Base-by-base conservation (phyloP, 1,284 basidiomycete species). In the Pseudozyma thailandica region DNA sequence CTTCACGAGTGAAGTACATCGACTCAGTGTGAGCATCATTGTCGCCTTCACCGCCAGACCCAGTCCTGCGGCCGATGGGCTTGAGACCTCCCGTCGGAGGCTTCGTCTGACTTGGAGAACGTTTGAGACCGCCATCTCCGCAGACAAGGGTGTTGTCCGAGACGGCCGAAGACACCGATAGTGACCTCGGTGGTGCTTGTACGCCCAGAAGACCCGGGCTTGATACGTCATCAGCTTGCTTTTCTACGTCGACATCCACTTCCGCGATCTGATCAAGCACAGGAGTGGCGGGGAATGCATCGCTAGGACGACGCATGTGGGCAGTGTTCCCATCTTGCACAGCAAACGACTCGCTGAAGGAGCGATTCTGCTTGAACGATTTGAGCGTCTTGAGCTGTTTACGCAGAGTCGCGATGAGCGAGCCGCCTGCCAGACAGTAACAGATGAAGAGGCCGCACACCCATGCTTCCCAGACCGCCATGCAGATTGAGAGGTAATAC, bases 381-480 rank as follows among this genome's bases (percentile, higher is more conserved):
- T 49, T 55, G 28, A 69, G 44, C 28, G 59, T 51, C 33, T 30
- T 28, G 20, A 69, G 41, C 65, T 69, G 59, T 5, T 43, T 23
- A 3, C 65, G 33, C 27, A 69, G 23, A 10, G 47, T 58, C 18
- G 30, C 23, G 37, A 62, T 45, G 13, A 69, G 49, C 27, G 55
- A 50, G 20, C 50, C 55, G 13, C 59, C 55, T 3, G 55, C 59
- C 9, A 52, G 6, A 28, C 55, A 50, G 30, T 63, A 53, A 28
- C 48, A 50, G 44, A 62, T 23, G 20, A 57, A 49, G 0, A 69
- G 27, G 20, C 35, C 41, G 48, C 53, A 69, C 0, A 54, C 59
- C 59, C 59, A 62, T 16, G 53, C 56, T 23, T 55, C 54, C 60
- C 61, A 70, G 6, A 64, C 50, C 4, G 46, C 39, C 53, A 70